Percentiles rank a stretch among this genome's conserved stretches.
These are phyloP conservation scores for Scutellaria minor DNA, from an alignment of 257 asterid species.

Conservation along the genomic window DNA sequence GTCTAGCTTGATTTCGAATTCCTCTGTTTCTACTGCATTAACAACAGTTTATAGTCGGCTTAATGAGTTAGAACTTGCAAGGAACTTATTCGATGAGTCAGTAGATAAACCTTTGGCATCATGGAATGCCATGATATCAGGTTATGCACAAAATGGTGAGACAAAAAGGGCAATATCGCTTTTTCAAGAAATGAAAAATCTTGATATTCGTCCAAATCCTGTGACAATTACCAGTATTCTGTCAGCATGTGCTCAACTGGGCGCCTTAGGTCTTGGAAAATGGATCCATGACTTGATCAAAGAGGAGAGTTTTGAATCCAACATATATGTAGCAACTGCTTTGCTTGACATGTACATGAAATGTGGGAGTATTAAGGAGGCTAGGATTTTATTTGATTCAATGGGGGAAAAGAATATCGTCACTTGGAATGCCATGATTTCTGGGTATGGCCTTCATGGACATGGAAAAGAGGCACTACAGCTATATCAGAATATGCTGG, in stretches of 20 bases:
- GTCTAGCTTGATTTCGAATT: conserved; percentile 46
- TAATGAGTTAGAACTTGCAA: conserved; percentile 67
- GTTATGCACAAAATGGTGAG: conserved; percentile 82
- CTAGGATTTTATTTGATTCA: conserved; percentile 56
- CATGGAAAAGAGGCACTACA: conserved; percentile 66
- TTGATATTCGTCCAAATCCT: conserved; percentile 78
- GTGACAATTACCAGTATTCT: conserved; percentile 79
- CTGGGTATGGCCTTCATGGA: conserved; percentile 92
- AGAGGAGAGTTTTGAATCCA: conserved; percentile 59
- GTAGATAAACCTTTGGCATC: conserved; percentile 68
- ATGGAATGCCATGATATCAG: conserved; percentile 96
- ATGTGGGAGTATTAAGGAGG: conserved; percentile 81
- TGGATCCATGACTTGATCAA: conserved; percentile 77
- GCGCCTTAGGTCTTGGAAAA: conserved; percentile 78
- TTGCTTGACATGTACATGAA: conserved; percentile 88
- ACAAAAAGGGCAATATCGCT: conserved; percentile 75
- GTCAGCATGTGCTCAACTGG: conserved; percentile 93
- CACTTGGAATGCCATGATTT: conserved; percentile 90
- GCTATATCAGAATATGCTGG: conserved; percentile 60
- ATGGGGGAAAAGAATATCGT: conserved; percentile 73
- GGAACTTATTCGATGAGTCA: conserved; percentile 71
- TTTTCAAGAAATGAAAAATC: conserved; percentile 79
- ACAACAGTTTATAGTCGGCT: conserved; percentile 74
- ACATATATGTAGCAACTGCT: conserved; percentile 73
- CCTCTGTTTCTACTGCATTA: conserved; percentile 80